Conservation (phyloP, 805 yeast species). For the Saccharomycopsis sp. region DNA sequence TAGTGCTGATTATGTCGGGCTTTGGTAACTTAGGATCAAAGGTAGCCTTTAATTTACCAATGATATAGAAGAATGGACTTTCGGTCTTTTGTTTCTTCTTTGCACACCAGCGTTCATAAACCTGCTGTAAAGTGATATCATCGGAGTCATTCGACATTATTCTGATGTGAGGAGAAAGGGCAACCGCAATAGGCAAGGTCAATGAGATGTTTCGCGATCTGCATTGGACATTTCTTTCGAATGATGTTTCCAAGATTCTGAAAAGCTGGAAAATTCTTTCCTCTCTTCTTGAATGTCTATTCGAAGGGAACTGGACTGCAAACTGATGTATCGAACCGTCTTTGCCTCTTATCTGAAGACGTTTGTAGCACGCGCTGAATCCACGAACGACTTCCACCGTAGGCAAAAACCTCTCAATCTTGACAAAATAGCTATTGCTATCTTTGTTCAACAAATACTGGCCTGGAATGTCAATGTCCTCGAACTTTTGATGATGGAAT, state of each 20-base stretch:
- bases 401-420: conserved; percentile 89
- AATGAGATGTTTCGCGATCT: conserved; percentile 79
- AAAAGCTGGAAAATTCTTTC: conserved; percentile 90
- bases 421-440: conserved; percentile 81
- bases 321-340: conserved; percentile 90
- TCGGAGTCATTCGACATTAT: conserved; percentile 76
- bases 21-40: conserved; percentile 89
- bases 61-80: conserved; percentile 81
- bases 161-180: conserved; percentile 90
- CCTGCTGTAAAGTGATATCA: conserved; percentile 68
- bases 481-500: conserved; percentile 97
- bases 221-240: conserved; percentile 77
- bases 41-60: conserved; percentile 83
- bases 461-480: conserved; percentile 96
- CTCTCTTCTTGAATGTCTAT: conserved; percentile 94
- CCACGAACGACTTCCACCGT: conserved; percentile 84
- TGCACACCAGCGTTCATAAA: conserved; percentile 84
- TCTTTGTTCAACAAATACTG: conserved; percentile 88
- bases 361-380: conserved; percentile 80
- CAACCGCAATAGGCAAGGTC: conserved; percentile 86
- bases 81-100: conserved; percentile 70
- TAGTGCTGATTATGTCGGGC: conserved; percentile 82
- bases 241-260: conserved; percentile 77
- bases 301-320: conserved; percentile 97
- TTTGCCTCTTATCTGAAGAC: conserved; percentile 84